Base-by-base conservation (phyloP, 345 rosid species). In the Anastatica hierochuntica region DNA sequence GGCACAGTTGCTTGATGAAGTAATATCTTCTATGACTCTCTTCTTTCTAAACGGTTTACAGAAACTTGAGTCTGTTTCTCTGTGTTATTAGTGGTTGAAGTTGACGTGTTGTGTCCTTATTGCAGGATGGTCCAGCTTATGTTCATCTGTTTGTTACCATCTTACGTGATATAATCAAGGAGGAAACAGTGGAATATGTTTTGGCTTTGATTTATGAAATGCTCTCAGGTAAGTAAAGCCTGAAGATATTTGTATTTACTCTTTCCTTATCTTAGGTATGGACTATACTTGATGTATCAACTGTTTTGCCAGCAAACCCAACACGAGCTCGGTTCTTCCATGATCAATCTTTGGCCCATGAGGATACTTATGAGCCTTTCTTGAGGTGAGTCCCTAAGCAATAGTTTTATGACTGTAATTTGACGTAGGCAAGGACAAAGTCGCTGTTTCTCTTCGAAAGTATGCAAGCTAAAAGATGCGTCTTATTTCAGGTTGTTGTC, bases 151-250 rank as follows among this genome's bases (percentile, higher is more conserved):
- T 92, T 79, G 94, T 85, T 64, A 73, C 66, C 79, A 92, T 92
- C 49, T 70, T 92, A 52, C 80, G 85, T 26, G 94, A 92, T 49
- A 88, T 88, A 46, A 77, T 66, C 63, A 92, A 92, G 74, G 97
- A 88, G 69, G 99, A 92, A 59, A 92, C 97, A 2, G 88, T 92
- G 35, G 99, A 92, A 66, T 88, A 92, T 92, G 94, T 92, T 60
- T 75, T 92, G 71, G 90, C 90, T 56, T 74, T 92, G 67, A 72
- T 88, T 68, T 95, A 81, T 75, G 90, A 92, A 69, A 80, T 92
- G 87, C 81, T 88, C 42, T 63, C 87, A 62, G 97, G 97, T 88
- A 69, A 24, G 11, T 44, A 4, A 45, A 58, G 7, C 18, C 12
- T 52, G 37, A 24, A 43, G 12, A 9, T 44, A 7, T 26, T 30